Evolutionary conservation across 108 stramenopile species (phyloP), one percentile per base, ranked within the genome.

Genomic region (Cyclotella cryptica): DNA sequence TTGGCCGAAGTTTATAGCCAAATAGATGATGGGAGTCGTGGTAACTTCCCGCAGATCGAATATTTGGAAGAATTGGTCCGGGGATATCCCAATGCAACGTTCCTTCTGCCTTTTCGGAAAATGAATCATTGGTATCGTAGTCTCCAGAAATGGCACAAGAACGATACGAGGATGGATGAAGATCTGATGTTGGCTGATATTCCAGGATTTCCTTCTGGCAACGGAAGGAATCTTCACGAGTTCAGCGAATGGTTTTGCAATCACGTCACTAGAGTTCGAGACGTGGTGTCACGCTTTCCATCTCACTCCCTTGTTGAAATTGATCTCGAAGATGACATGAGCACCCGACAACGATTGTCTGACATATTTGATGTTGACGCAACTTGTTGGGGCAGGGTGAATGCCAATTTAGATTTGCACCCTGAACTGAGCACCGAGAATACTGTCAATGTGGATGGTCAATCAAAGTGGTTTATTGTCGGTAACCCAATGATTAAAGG

Each of bases 381-480:
- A 15, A 60, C 27, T 35, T 76, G 75, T n/a, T 76, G 75, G 75
- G 75, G 75, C 19, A 40, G 55, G 9, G 43, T 19, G 12, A 76
- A 76, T 68, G 49, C 57, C 6, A 71, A 71, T 53, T 21, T 35
- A 26, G 29, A 71, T 2, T 10, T 71, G 6, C 70, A 71, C 15
- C 39, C 70, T 3, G 57, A 71, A 17, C 39, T 58, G 10, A 44
- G 58, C 44, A 40, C 15, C 15, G 40, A 40, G 43, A 47, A 27
- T 26, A 40, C 13, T 4, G 30, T 62, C 3, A n/a, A 17, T 39
- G 35, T 11, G n/a, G 61, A 18, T 7, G 61, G 61, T 17, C 61
- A 62, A 40, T 62, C 40, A 1, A 62, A 62, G 40, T 62, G 61
- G 61, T 62, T 62, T 40, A 14, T 62, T 41, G 6, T 40, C 15